Base-by-base conservation (phyloP, 2,329 filamentous ascomycete genomes). In the Fusarium udum region DNA sequence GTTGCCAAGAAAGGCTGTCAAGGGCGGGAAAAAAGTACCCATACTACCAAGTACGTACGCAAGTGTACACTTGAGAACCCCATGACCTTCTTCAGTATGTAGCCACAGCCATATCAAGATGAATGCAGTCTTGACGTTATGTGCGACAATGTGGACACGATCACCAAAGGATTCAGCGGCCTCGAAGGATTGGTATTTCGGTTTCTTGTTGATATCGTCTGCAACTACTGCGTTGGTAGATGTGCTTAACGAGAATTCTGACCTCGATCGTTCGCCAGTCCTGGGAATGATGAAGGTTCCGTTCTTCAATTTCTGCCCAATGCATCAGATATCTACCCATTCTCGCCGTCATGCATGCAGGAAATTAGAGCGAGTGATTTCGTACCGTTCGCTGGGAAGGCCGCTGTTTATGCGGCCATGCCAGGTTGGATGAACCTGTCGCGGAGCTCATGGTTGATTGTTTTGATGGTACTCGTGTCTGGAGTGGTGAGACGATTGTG, bases 11-110 rank as follows among this genome's bases (percentile, higher is more conserved):
- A 95, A 89, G 13, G 87, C 84, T 22, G 94, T 91, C 63, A 97
- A 86, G 6, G 88, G 87, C 6, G 92, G 89, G 71, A 94, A 91
- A 77, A 97, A 96, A 0, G 95, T 98, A 40, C 92, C 94, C 81
- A 97, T 85, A 75, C 93, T 97, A 24, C 93, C 95, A 39, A 98
- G 83, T 8, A 97, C 85, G 83, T 98, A 98, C 49, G 95, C 95
- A 69, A 98, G 83, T 37, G 94, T 95, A 85, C 95, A 98, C 83
- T 98, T 98, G 78, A 98, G 84, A 60, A 97, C 93, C 43, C 92
- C 92, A 67, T 92, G 91, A 11, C 94, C 95, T 39, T 89, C 91
- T 39, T 92, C 91, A 1, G 94, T 95, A 42, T 87, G 85, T 12
- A 91, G 79, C 85, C 77, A 78, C 60, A 70, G 64, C 77, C 94